phyloP scores from a whole-genome alignment of 441 rosid genomes.

The Omphalea diandra region DNA sequence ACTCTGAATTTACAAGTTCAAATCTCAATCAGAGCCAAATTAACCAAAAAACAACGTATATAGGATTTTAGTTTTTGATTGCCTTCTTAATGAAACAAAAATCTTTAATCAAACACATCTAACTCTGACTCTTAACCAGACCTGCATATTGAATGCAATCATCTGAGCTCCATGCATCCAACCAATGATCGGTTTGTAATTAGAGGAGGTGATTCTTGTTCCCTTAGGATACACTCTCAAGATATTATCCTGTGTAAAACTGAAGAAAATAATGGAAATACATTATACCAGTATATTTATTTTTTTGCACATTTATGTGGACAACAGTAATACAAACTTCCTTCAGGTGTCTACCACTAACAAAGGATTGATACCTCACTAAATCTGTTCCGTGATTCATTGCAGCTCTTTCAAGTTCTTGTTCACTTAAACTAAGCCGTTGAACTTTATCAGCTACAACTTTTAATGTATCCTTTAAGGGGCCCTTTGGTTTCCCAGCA shows the following conservation, averaged over 20 bases:
- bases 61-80: not conserved
- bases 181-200: constrained; percentile 76
- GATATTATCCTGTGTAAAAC: constrained; percentile 85
- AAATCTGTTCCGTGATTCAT: constrained; percentile 53
- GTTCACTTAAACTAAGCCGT: constrained; percentile 90
- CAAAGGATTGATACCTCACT: constrained; percentile 53
- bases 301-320: not conserved
- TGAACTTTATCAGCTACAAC: constrained; percentile 61
- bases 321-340: not conserved
- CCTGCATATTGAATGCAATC: constrained; percentile 99
- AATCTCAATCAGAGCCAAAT: no score
- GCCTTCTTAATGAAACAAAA: not conserved
- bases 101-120: not conserved
- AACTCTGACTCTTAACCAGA: constrained; percentile 14
- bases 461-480: constrained; percentile 45
- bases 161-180: constrained; percentile 99
- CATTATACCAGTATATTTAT: not conserved
- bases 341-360: not conserved
- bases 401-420: constrained; percentile 69
- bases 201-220: constrained; percentile 79
- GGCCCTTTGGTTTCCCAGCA: constrained; percentile 94
- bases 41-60: no score
- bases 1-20: no score
- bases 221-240: constrained; percentile 90
- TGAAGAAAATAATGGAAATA: constrained; percentile 29